A percentile compares a stretch with the other conserved stretches of the same genome.
These are phyloP conservation scores for Coemansia erecta DNA, from an alignment of 192 early-diverging fungal genomes.

Conservation along the genomic window DNA sequence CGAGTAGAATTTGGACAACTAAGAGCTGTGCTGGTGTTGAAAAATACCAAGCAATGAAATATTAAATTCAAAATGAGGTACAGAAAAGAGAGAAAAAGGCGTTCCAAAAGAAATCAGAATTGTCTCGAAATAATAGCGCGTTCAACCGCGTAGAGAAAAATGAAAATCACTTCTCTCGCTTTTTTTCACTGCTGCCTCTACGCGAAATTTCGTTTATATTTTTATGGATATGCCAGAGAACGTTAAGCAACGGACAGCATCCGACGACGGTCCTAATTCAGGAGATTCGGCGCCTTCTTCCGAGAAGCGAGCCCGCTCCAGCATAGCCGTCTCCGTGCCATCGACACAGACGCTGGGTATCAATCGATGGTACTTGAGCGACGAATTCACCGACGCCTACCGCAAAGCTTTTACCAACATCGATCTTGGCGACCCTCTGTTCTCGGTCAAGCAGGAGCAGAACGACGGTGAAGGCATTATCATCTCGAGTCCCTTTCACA, in stretches of 20 bases:
- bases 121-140: no score
- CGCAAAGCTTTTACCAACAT: conserved; percentile 20
- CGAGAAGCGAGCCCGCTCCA: conserved; percentile 30
- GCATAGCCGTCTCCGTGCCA: background rate
- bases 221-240: conserved; percentile 3
- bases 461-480: conserved; percentile 18
- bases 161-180: background rate
- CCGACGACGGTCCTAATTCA: background rate
- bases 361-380: conserved; percentile 24
- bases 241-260: background rate
- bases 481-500: conserved; percentile 25
- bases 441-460: background rate
- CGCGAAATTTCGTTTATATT: background rate
- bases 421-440: background rate
- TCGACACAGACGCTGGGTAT: conserved; percentile 5
- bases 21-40: no score
- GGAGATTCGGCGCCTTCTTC: background rate
- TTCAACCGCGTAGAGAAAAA: background rate
- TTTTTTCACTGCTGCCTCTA: background rate
- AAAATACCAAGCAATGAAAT: no score
- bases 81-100: background rate
- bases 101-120: background rate
- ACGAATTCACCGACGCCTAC: conserved; percentile 19
- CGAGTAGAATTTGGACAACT: no score
- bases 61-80: no score